Conservation (phyloP, 2,329 filamentous ascomycete genomes). For the Geoglossum cookeanum region DNA sequence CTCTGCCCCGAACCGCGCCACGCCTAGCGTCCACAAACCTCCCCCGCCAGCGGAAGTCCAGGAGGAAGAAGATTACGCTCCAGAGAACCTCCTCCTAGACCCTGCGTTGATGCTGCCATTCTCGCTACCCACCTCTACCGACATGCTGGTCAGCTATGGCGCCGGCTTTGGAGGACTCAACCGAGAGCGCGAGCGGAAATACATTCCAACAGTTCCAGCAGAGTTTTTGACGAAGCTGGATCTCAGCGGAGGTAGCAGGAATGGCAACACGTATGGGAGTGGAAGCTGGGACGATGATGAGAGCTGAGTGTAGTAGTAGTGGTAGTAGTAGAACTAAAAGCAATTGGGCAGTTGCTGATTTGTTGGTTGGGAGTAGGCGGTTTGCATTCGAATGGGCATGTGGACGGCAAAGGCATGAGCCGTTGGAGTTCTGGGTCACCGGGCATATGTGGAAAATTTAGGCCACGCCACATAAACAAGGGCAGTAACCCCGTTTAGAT, state of each 20-base stretch:
- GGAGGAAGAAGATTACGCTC: constrained; percentile 49
- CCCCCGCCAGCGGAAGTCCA: neutral
- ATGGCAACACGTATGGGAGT: constrained; percentile 16
- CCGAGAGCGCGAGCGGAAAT: constrained; percentile 78
- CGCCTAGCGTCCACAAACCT: constrained; percentile 5
- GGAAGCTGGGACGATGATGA: constrained; percentile 15
- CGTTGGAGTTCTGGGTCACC: neutral
- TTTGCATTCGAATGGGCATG: neutral
- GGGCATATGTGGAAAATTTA: neutral
- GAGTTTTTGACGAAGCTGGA: constrained; percentile 87
- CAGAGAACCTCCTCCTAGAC: constrained; percentile 63
- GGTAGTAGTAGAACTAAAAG: neutral
- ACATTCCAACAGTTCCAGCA: constrained; percentile 84
- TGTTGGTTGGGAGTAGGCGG: neutral
- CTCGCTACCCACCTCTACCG: constrained; percentile 82
- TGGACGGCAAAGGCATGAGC: neutral
- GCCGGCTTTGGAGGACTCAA: constrained; percentile 89
- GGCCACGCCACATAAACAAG: neutral
- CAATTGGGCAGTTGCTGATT: neutral
- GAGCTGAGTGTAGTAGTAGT: neutral
- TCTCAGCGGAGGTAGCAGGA: constrained; percentile 20
- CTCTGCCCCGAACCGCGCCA: constrained; percentile 6
- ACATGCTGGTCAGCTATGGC: constrained; percentile 92
- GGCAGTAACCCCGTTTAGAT: neutral
- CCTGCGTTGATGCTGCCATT: constrained; percentile 88